Conservation (phyloP, 129 eudicot genomes). For the Chrysanthemum lavandulifolium region DNA sequence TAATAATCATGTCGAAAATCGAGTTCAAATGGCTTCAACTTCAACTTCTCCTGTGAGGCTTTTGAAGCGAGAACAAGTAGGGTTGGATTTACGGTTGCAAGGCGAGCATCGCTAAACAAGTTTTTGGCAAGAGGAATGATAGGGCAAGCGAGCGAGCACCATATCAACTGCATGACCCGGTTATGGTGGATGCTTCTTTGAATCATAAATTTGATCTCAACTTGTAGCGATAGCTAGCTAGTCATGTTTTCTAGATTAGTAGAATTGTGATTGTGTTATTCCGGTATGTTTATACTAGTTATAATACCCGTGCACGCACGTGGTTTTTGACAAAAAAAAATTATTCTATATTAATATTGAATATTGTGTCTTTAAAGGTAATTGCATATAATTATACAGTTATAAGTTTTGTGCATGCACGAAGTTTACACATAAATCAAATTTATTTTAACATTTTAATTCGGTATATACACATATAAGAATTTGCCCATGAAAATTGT, state of each 20-base stretch:
- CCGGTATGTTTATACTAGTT: neutral
- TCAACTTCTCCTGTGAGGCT: neutral
- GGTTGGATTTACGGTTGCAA: slow-evolving; percentile 53
- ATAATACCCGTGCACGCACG: too few relatives aligned
- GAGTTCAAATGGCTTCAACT: slow-evolving; percentile 26
- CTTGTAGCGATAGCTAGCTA: slow-evolving; percentile 16
- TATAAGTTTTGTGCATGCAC: too few relatives aligned
- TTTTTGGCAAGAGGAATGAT: slow-evolving; percentile 65
- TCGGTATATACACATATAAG: too few relatives aligned
- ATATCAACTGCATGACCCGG: slow-evolving; percentile 25
- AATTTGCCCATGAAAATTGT: too few relatives aligned
- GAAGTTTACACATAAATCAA: too few relatives aligned
- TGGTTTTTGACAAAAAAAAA: too few relatives aligned
- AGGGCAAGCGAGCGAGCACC: slow-evolving; percentile 46
- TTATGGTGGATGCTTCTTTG: slow-evolving; percentile 15
- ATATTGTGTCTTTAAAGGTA: too few relatives aligned
- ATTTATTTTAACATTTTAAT: too few relatives aligned
- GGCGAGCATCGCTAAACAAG: slow-evolving; percentile 60
- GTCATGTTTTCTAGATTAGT: neutral
- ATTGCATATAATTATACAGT: too few relatives aligned
- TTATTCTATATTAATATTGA: too few relatives aligned
- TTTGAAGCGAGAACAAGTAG: slow-evolving; percentile 22
- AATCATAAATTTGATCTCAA: slow-evolving; percentile 42
- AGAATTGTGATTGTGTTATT: slow-evolving; percentile 8
- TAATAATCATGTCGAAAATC: slow-evolving; percentile 10